Percentiles rank a stretch among this genome's conserved stretches.
Evolutionary conservation across 2,329 filamentous ascomycete species (phyloP).

Genomic region (Trichoderma simmonsii): DNA sequence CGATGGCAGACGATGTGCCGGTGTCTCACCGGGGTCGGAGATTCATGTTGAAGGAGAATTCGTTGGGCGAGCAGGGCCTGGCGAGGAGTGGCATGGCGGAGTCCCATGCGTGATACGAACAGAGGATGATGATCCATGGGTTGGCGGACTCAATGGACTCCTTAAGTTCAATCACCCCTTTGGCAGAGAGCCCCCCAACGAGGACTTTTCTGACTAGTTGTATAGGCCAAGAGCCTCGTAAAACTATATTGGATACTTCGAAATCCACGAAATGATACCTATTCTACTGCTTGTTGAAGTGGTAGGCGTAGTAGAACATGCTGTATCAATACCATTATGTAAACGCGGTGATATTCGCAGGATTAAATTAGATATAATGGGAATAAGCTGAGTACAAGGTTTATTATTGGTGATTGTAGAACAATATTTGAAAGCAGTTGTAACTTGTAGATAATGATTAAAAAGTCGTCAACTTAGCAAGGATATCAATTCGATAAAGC

Average conservation of each 20-base stretch:
- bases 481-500: neutral
- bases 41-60: slow-evolving; percentile 85
- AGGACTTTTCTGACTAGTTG: slow-evolving; percentile 30
- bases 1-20: slow-evolving; percentile 67
- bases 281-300: neutral
- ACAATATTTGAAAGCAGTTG: neutral
- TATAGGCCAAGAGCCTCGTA: slow-evolving; percentile 9
- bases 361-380: neutral
- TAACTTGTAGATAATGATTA: neutral
- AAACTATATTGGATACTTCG: slow-evolving; percentile 1
- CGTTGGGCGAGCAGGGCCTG: slow-evolving; percentile 49
- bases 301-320: neutral
- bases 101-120: slow-evolving; percentile 85
- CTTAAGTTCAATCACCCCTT: slow-evolving; percentile 98
- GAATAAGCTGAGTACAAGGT: neutral
- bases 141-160: slow-evolving; percentile 86
- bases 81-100: slow-evolving; percentile 65
- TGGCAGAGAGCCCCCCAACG: slow-evolving; percentile 48
- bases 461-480: neutral
- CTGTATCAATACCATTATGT: neutral
- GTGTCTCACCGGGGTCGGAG: slow-evolving; percentile 73
- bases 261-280: slow-evolving; percentile 8
- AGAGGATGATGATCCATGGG: slow-evolving; percentile 87
- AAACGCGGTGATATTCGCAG: neutral
- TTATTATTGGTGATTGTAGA: neutral